Percentiles rank a stretch among this genome's conserved stretches.
phyloP scores from a whole-genome alignment of 495 filamentous ascomycete species.

The Podospora pseudopauciseta region DNA sequence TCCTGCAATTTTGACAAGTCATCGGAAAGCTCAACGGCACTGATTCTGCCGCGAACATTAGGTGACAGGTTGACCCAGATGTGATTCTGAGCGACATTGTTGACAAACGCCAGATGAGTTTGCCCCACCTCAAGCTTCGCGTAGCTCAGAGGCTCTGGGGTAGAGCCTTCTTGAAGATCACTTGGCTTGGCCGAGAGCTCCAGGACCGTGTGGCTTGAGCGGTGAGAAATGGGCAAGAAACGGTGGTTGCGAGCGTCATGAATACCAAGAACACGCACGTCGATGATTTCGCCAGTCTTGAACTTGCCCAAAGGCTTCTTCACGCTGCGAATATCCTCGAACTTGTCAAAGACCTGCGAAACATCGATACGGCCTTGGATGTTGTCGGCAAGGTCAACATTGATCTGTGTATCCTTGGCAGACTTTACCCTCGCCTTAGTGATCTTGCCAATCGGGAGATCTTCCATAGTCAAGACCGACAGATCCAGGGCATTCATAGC shows the following conservation, averaged over 20 bases:
- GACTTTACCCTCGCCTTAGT: constrained; percentile 76
- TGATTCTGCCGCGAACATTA: constrained; percentile 81
- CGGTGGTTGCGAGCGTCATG: constrained; percentile 88
- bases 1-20: constrained; percentile 73
- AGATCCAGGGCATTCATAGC: constrained; percentile 65
- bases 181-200: constrained; percentile 84
- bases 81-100: constrained; percentile 72
- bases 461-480: constrained; percentile 58
- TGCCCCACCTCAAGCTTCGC: constrained; percentile 71
- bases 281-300: constrained; percentile 62
- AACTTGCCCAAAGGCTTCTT: constrained; percentile 74
- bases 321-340: constrained; percentile 77
- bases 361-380: constrained; percentile 87
- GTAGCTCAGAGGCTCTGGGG: constrained; percentile 57
- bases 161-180: constrained; percentile 47
- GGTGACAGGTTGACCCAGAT: constrained; percentile 89
- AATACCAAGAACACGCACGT: constrained; percentile 76
- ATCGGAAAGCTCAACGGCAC: constrained; percentile 76
- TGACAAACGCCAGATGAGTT: constrained; percentile 75
- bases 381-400: constrained; percentile 84
- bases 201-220: constrained; percentile 73
- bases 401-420: constrained; percentile 84
- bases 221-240: constrained; percentile 87
- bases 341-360: constrained; percentile 81
- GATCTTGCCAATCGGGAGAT: constrained; percentile 68